Percentiles rank a stretch among this genome's conserved stretches.
phyloP scores from a whole-genome alignment of 768 basidiomycete species.

The Erythrobasidium yunnanense region DNA sequence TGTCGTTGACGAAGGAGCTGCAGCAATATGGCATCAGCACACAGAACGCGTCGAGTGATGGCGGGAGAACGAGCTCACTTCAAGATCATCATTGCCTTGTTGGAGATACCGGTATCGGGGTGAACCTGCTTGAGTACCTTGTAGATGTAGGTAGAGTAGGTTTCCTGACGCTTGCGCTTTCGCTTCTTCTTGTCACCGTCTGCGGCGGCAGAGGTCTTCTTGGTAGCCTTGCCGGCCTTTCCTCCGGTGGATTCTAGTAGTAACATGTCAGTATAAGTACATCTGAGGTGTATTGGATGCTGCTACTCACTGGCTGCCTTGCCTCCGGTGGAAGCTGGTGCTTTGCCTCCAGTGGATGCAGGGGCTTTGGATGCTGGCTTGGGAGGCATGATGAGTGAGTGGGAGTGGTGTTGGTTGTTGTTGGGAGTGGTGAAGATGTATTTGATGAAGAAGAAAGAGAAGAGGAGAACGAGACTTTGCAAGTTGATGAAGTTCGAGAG shows the following conservation, averaged over 20 bases:
- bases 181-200: slow-evolving; percentile 50
- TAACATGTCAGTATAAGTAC: slow-evolving; percentile 34
- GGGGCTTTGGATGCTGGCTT: slow-evolving; percentile 21
- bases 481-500: background rate
- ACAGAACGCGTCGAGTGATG: background rate
- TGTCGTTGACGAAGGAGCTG: slow-evolving; percentile 38
- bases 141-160: slow-evolving; percentile 39
- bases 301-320: slow-evolving; percentile 18
- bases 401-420: slow-evolving; percentile 27
- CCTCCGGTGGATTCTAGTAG: slow-evolving; percentile 45
- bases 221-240: slow-evolving; percentile 28
- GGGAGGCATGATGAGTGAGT: slow-evolving; percentile 48
- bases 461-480: slow-evolving; percentile 6
- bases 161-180: slow-evolving; percentile 25
- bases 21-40: slow-evolving; percentile 28
- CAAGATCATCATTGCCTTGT: slow-evolving; percentile 48
- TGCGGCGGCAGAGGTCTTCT: slow-evolving; percentile 30
- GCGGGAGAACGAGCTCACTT: slow-evolving; percentile 17
- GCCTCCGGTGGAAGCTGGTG: slow-evolving; percentile 44
- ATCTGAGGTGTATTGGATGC: background rate
- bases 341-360: slow-evolving; percentile 48
- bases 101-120: slow-evolving; percentile 97
- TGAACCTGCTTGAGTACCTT: slow-evolving; percentile 57
- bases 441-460: slow-evolving; percentile 24
- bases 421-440: too few relatives aligned